Evolutionary conservation across 805 yeast species (phyloP).

Genomic region (Saccharomycopsis malanga): DNA sequence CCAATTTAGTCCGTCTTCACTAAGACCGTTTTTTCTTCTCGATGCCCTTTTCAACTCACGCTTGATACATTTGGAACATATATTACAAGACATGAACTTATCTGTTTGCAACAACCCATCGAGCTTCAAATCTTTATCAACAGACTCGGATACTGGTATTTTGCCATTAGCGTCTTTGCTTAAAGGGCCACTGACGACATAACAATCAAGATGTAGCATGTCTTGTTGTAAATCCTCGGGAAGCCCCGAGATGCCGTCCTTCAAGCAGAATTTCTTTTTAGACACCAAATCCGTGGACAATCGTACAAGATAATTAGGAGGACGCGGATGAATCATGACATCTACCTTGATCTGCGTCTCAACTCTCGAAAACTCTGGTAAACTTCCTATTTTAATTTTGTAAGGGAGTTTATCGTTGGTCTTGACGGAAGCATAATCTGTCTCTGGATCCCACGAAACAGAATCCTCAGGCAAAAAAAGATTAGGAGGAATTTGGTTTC

Average conservation of each 20-base stretch:
- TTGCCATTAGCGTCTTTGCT: slow-evolving; percentile 12
- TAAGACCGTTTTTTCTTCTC: slow-evolving; percentile 76
- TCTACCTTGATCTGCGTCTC: slow-evolving; percentile 89
- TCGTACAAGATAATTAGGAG: slow-evolving; percentile 64
- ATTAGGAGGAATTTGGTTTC: slow-evolving; percentile 8
- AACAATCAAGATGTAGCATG: slow-evolving; percentile 66
- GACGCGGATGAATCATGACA: slow-evolving; percentile 66
- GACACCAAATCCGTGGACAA: slow-evolving; percentile 44
- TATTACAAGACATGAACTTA: slow-evolving; percentile 47
- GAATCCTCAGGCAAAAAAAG: slow-evolving; percentile 19
- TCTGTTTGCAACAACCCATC: slow-evolving; percentile 13
- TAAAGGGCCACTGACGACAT: slow-evolving; percentile 51
- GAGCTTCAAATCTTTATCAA: background rate
- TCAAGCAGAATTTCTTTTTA: slow-evolving; percentile 27
- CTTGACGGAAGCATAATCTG: slow-evolving; percentile 1
- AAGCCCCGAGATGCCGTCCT: slow-evolving; percentile 33
- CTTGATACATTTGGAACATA: slow-evolving; percentile 83
- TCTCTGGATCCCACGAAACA: slow-evolving; percentile 15
- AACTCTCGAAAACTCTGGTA: slow-evolving; percentile 82
- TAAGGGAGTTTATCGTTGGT: slow-evolving; percentile 31
- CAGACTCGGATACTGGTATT: background rate
- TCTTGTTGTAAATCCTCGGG: slow-evolving; percentile 39
- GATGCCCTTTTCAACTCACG: slow-evolving; percentile 93
- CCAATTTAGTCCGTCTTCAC: slow-evolving; percentile 74
- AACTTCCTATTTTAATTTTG: slow-evolving; percentile 45